phyloP scores from a whole-genome alignment of 768 basidiomycete species.

The Naganishia vaughanmartiniae region DNA sequence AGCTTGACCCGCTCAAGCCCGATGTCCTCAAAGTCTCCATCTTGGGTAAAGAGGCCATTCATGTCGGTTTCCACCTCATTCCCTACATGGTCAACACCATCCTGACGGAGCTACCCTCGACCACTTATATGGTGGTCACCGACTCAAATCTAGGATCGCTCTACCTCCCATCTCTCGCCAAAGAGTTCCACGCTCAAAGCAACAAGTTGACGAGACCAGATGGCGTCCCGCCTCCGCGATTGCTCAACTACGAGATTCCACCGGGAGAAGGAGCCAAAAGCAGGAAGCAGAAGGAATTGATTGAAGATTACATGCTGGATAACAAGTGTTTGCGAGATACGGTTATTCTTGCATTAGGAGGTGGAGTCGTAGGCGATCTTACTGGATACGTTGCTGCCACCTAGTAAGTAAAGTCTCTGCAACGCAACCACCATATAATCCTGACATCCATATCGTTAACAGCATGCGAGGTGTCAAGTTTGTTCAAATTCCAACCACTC shows the following conservation, averaged over 20 bases:
- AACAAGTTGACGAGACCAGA: constrained; percentile 37
- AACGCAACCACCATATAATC: background rate
- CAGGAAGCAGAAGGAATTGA: constrained; percentile 81
- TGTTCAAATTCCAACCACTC: constrained; percentile 91
- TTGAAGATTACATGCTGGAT: constrained; percentile 87
- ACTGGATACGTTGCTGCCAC: constrained; percentile 96
- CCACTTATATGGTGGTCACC: constrained; percentile 86
- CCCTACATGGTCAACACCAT: constrained; percentile 69
- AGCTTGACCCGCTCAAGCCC: constrained; percentile 28
- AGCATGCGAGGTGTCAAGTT: constrained; percentile 97
- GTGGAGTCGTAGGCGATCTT: constrained; percentile 95
- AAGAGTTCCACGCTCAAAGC: constrained; percentile 60
- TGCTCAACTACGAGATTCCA: constrained; percentile 72
- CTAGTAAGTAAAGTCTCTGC: constrained; percentile 63
- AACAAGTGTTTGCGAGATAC: constrained; percentile 89
- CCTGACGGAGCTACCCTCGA: constrained; percentile 66
- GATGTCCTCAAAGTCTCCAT: constrained; percentile 78
- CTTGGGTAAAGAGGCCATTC: constrained; percentile 79
- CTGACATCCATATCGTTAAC: constrained; percentile 1
- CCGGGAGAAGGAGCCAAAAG: constrained; percentile 94
- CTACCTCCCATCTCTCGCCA: constrained; percentile 67
- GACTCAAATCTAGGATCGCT: constrained; percentile 83
- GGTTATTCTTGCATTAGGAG: constrained; percentile 87
- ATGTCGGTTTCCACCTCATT: constrained; percentile 88
- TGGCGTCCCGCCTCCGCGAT: constrained; percentile 57